Percentiles rank a stretch among this genome's conserved stretches.
Conservation (phyloP, 371 early-diverging fungal genomes). For the Smittium culicis region DNA sequence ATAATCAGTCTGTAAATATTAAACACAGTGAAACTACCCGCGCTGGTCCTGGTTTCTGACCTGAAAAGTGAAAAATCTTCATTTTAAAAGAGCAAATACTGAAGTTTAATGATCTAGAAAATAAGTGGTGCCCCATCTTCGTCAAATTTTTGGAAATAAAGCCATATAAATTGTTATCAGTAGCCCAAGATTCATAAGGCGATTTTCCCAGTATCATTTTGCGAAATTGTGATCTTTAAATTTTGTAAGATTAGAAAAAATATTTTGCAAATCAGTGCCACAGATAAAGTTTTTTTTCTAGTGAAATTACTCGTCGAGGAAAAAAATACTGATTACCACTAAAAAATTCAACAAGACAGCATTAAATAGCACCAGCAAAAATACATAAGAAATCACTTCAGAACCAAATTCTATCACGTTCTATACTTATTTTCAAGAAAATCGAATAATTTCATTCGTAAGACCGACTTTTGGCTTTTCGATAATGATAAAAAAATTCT, state of each 20-base stretch:
- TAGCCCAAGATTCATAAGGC: neutral
- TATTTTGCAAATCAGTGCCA: neutral
- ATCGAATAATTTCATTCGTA: neutral
- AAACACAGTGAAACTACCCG: no score
- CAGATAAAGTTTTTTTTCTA: neutral
- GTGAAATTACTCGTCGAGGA: neutral
- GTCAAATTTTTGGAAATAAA: neutral
- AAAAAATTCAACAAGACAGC: neutral
- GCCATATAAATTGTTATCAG: neutral
- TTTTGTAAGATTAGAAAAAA: neutral
- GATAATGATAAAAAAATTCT: no score
- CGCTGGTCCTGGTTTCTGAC: neutral
- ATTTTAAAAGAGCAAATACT: neutral
- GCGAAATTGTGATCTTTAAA: neutral
- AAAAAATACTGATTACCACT: neutral
- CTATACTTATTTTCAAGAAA: neutral
- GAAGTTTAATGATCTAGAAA: neutral
- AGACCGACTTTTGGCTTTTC: no score
- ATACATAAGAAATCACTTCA: neutral
- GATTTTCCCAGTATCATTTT: neutral
- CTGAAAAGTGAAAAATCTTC: neutral
- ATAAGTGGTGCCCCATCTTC: neutral
- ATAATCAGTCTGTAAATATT: no score
- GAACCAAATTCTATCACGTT: neutral
- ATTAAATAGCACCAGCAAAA: neutral